Percentiles rank a stretch among this genome's conserved stretches.
Evolutionary conservation across 768 basidiomycete species (phyloP).

Genomic region (Mycena epipterygia): DNA sequence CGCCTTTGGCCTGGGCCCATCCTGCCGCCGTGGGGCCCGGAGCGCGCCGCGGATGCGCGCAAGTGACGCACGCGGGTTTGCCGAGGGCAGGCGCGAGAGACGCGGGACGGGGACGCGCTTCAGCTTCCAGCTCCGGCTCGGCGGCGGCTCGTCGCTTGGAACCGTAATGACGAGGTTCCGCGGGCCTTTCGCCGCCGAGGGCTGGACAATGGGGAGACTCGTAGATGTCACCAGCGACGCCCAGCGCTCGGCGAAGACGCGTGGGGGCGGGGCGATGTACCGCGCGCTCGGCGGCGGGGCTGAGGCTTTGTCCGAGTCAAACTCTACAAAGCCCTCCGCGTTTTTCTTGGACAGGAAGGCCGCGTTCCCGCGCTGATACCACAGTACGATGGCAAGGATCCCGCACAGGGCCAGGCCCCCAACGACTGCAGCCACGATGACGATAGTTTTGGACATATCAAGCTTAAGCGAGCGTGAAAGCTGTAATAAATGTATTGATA

Average conservation of each 20-base stretch:
- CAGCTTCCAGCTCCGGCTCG: slow-evolving; percentile 4
- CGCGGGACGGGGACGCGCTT: slow-evolving; percentile 30
- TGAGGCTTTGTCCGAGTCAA: background rate
- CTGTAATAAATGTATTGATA: background rate
- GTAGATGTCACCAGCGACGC: background rate
- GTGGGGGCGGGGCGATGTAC: slow-evolving; percentile 8
- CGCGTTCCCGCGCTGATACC: background rate
- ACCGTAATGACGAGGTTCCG: slow-evolving; percentile 4
- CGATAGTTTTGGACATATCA: background rate
- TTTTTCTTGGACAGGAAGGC: background rate
- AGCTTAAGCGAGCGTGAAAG: slow-evolving; percentile 3
- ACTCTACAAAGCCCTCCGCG: background rate
- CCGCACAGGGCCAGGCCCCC: background rate
- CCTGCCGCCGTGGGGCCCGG: slow-evolving; percentile 17
- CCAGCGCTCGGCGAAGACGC: background rate
- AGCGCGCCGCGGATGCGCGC: slow-evolving; percentile 19
- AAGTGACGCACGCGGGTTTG: slow-evolving; percentile 2
- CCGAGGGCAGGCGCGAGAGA: slow-evolving; percentile 25
- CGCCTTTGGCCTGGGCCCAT: background rate
- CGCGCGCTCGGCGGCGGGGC: background rate
- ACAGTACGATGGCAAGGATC: background rate
- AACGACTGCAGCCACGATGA: background rate
- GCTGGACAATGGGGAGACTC: background rate
- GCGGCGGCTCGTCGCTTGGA: background rate
- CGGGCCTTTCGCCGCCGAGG: background rate